Evolutionary conservation across 176 grass and related monocot species (phyloP).

Genomic region (Zea mays): DNA sequence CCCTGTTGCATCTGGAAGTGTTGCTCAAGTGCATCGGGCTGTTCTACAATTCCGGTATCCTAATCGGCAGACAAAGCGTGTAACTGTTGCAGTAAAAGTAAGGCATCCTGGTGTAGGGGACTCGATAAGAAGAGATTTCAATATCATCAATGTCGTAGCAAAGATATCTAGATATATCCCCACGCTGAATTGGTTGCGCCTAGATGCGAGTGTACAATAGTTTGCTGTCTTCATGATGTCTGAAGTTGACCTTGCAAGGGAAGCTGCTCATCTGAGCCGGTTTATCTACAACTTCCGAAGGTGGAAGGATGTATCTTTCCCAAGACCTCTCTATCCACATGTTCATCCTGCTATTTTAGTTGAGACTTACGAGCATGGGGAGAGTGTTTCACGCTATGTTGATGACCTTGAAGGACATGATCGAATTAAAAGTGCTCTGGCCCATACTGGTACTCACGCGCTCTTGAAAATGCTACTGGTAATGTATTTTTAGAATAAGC

Average conservation of each 20-base stretch:
- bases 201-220: conserved; percentile 95
- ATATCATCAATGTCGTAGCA: conserved; percentile 72
- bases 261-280: conserved; percentile 91
- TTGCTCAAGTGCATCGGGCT: conserved; percentile 92
- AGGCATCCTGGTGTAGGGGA: conserved; percentile 94
- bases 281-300: conserved; percentile 99
- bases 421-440: neutral
- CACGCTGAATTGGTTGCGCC: conserved; percentile 73
- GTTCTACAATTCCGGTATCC: conserved; percentile 65
- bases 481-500: too few relatives aligned
- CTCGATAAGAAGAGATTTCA: conserved; percentile 89
- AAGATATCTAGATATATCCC: conserved; percentile 87
- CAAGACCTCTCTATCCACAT: conserved; percentile 86
- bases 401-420: conserved; percentile 86
- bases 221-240: conserved; percentile 99
- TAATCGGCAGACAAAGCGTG: conserved; percentile 37
- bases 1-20: conserved; percentile 97
- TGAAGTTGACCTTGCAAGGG: conserved; percentile 96
- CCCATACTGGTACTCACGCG: too few relatives aligned
- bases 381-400: conserved; percentile 91
- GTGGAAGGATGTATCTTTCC: conserved; percentile 96
- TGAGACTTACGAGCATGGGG: conserved; percentile 85
- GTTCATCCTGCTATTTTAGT: conserved; percentile 98
- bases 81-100: conserved; percentile 92
- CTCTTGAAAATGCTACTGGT: too few relatives aligned